Percentiles rank a stretch among this genome's conserved stretches.
phyloP scores from a whole-genome alignment of 768 basidiomycete genomes.

The Pholiota molesta region DNA sequence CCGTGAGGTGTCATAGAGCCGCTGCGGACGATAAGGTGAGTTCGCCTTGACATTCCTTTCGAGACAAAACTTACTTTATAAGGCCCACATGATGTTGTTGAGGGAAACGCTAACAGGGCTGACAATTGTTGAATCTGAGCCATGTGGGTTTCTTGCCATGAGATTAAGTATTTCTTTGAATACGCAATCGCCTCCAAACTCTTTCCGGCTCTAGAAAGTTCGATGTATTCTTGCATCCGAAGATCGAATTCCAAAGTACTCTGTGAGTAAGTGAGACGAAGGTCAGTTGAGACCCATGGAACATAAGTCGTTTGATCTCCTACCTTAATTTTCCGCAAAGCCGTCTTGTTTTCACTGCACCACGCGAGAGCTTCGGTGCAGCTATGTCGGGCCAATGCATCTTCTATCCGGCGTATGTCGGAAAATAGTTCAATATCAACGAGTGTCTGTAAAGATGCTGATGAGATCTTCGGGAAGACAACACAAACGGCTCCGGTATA shows the following conservation, averaged over 20 bases:
- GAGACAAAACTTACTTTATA: slow-evolving; percentile 65
- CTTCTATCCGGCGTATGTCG: slow-evolving; percentile 86
- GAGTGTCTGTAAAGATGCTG: slow-evolving; percentile 54
- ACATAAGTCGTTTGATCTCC: slow-evolving; percentile 1
- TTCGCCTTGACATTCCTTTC: neutral
- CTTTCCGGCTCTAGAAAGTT: slow-evolving; percentile 74
- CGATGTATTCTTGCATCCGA: slow-evolving; percentile 95
- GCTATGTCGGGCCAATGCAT: slow-evolving; percentile 71
- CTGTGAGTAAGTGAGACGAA: slow-evolving; percentile 39
- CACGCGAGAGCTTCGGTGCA: slow-evolving; percentile 91
- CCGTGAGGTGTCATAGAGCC: slow-evolving; percentile 78
- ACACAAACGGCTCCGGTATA: slow-evolving; percentile 27
- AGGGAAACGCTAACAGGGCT: slow-evolving; percentile 73
- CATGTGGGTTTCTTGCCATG: slow-evolving; percentile 84
- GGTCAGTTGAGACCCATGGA: slow-evolving; percentile 3
- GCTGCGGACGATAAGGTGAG: slow-evolving; percentile 44
- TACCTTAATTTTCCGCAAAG: slow-evolving; percentile 90
- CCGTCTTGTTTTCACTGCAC: slow-evolving; percentile 96
- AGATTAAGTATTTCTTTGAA: slow-evolving; percentile 73
- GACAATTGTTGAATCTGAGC: slow-evolving; percentile 77
- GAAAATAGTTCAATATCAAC: slow-evolving; percentile 92
- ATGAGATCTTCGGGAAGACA: slow-evolving; percentile 4
- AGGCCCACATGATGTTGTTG: slow-evolving; percentile 70
- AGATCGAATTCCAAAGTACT: slow-evolving; percentile 96
- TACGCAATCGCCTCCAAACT: slow-evolving; percentile 82